Conservation (phyloP, 768 basidiomycete species). For the Leccinum truebloodii region DNA sequence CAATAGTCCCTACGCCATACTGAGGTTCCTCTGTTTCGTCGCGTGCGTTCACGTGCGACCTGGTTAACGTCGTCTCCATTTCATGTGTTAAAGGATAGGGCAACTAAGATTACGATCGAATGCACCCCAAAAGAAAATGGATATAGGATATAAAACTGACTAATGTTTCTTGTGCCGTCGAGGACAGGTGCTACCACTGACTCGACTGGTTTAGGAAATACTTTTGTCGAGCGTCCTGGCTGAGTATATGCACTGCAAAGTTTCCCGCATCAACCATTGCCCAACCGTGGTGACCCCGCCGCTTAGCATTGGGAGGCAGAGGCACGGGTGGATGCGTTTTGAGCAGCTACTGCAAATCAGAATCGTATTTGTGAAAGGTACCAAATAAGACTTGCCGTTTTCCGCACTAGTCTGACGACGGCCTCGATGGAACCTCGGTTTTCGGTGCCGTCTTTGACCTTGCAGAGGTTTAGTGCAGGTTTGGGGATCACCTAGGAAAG, state of each 20-base stretch:
- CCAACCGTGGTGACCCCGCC: conserved; percentile 70
- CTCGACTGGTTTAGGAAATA: conserved; percentile 50
- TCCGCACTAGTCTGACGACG: conserved; percentile 67
- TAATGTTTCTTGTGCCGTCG: too few species aligned
- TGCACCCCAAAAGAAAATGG: too few species aligned
- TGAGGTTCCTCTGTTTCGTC: too few species aligned
- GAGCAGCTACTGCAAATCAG: conserved; percentile 50
- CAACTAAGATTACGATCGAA: too few species aligned
- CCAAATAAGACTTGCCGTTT: conserved; percentile 51
- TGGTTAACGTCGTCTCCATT: too few species aligned
- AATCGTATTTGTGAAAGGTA: background rate
- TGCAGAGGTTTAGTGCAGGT: conserved; percentile 4
- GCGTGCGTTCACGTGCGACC: too few species aligned
- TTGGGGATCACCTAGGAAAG: too few species aligned
- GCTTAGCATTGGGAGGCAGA: conserved; percentile 64
- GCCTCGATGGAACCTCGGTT: conserved; percentile 76
- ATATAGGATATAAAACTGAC: too few species aligned
- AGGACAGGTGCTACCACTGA: conserved; percentile 27
- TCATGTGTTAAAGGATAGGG: too few species aligned
- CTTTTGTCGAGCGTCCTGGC: conserved; percentile 61
- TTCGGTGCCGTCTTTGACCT: conserved; percentile 88
- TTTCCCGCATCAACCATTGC: conserved; percentile 81
- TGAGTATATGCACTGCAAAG: conserved; percentile 78
- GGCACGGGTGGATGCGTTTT: conserved; percentile 55
- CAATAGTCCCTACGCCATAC: too few species aligned